Percentiles rank a stretch among this genome's conserved stretches.
phyloP scores from a whole-genome alignment of 2,329 filamentous ascomycete genomes.

The Penicillium sp. region DNA sequence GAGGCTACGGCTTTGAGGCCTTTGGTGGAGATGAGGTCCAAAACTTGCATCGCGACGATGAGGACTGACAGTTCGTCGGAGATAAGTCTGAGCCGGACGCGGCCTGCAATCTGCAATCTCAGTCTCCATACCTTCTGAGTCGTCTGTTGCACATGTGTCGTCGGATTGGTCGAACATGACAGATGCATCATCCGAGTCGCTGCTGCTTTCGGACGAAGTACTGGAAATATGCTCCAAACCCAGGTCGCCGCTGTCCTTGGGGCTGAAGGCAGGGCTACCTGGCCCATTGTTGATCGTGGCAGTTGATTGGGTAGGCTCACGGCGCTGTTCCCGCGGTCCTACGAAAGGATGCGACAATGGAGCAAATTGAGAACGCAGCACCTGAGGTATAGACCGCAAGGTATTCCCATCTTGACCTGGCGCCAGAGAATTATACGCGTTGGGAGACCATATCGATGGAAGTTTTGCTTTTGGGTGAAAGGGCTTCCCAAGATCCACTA shows the following conservation, averaged over 20 bases:
- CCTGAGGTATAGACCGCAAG: neutral
- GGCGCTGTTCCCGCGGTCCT: neutral
- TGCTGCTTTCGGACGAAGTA: constrained; percentile 24
- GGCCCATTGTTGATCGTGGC: neutral
- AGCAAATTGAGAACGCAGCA: neutral
- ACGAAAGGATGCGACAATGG: too few relatives aligned
- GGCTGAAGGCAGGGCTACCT: neutral
- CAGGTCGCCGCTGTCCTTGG: neutral
- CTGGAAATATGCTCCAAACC: neutral
- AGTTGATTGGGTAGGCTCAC: neutral
- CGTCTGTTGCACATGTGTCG: constrained; percentile 30
- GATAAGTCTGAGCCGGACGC: constrained; percentile 21
- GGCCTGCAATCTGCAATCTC: constrained; percentile 16
- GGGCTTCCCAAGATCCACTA: constrained; percentile 1
- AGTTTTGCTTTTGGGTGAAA: neutral
- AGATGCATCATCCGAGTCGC: constrained; percentile 32
- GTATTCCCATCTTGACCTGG: neutral
- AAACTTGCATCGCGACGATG: constrained; percentile 7
- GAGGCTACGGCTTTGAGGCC: constrained; percentile 5
- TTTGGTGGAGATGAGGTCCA: constrained; percentile 1
- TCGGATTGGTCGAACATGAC: constrained; percentile 28
- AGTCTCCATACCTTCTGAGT: constrained; percentile 24
- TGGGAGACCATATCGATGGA: neutral
- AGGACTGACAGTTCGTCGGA: constrained; percentile 20
- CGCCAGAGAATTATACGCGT: neutral